phyloP scores from a whole-genome alignment of 371 early-diverging fungal genomes.

The Apophysomyces variabilis region DNA sequence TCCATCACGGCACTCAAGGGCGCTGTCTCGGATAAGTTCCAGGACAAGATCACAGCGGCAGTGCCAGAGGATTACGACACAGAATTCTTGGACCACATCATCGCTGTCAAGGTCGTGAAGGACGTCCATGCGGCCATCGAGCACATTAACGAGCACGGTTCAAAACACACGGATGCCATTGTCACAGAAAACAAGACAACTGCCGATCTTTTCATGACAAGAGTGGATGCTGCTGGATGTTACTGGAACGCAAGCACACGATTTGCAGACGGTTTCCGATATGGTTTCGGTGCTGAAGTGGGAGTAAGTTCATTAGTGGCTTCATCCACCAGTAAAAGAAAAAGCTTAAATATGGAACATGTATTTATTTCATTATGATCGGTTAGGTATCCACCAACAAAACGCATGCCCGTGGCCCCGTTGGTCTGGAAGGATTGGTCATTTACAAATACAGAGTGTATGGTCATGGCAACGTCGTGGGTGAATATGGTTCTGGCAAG shows the following conservation, averaged over 20 bases:
- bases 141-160: slow-evolving; percentile 92
- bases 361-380: neutral
- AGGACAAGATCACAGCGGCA: slow-evolving; percentile 33
- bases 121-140: slow-evolving; percentile 81
- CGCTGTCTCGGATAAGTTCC: slow-evolving; percentile 19
- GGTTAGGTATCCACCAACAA: slow-evolving; percentile 89
- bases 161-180: slow-evolving; percentile 95
- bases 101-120: slow-evolving; percentile 83
- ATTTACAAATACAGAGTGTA: slow-evolving; percentile 94
- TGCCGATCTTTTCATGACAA: slow-evolving; percentile 86
- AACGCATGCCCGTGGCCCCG: slow-evolving; percentile 97
- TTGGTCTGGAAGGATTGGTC: slow-evolving; percentile 93
- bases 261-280: slow-evolving; percentile 98
- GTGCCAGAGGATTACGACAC: slow-evolving; percentile 75
- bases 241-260: slow-evolving; percentile 97
- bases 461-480: slow-evolving; percentile 88
- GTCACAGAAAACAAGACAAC: slow-evolving; percentile 76
- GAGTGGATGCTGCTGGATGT: slow-evolving; percentile 96
- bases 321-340: too few species aligned
- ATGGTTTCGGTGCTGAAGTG: slow-evolving; percentile 97
- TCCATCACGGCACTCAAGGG: slow-evolving; percentile 33
- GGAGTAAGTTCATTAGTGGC: slow-evolving; percentile 61
- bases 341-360: too few species aligned
- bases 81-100: slow-evolving; percentile 86
- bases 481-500: slow-evolving; percentile 82